These are phyloP conservation scores for Fusarium sacchari DNA, from an alignment of 2,329 filamentous ascomycete genomes.

Conservation along the genomic window DNA sequence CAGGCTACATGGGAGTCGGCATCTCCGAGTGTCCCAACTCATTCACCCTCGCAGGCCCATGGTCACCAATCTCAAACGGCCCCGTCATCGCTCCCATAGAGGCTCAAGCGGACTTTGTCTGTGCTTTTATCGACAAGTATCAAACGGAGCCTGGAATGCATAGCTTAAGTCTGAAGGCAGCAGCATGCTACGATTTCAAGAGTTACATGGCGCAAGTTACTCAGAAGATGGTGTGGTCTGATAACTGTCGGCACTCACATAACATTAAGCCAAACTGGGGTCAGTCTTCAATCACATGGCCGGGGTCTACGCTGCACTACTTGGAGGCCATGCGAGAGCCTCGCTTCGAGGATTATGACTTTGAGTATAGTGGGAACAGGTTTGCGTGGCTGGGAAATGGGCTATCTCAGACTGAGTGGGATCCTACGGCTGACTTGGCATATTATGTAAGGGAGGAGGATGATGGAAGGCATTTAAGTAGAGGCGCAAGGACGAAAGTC, in stretches of 20 bases:
- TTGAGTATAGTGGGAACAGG: constrained; percentile 10
- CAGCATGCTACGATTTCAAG: constrained; percentile 19
- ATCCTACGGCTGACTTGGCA: constrained; percentile 22
- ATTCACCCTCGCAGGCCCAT: constrained; percentile 13
- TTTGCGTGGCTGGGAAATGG: constrained; percentile 16
- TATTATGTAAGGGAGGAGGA: constrained; percentile 25
- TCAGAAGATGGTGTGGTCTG: constrained; percentile 30
- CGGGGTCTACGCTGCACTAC: constrained; percentile 21
- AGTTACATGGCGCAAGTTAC: constrained; percentile 14
- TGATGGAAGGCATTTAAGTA: constrained; percentile 17
- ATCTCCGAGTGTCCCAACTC: constrained; percentile 20
- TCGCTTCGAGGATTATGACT: constrained; percentile 14
- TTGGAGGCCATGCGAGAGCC: constrained; percentile 23
- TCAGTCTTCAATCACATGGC: constrained; percentile 24
- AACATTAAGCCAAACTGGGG: constrained; percentile 27
- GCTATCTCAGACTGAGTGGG: constrained; percentile 25
- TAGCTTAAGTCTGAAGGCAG: constrained; percentile 17
- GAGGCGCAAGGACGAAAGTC: neutral
- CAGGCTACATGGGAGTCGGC: constrained; percentile 19
- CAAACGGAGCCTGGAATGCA: constrained; percentile 11
- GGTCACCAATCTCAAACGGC: constrained; percentile 16
- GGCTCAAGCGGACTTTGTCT: constrained; percentile 16
- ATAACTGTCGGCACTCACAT: constrained; percentile 20
- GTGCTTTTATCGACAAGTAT: constrained; percentile 29
- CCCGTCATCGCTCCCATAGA: constrained; percentile 22